Conservation (phyloP, 2,329 filamentous ascomycete genomes). For the Fusarium nisikadoi region DNA sequence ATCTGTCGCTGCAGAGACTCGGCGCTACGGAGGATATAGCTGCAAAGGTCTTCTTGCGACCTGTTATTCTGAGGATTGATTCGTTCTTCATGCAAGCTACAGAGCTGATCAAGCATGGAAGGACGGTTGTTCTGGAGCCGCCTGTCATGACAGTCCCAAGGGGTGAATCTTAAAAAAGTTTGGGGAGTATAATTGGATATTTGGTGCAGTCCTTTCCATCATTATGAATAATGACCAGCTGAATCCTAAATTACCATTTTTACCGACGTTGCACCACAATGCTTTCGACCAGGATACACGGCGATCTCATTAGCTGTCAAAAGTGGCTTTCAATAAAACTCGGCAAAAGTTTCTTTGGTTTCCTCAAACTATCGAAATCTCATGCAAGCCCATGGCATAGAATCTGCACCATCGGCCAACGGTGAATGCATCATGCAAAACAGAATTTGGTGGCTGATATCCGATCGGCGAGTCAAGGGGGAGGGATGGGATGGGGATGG, state of each 20-base stretch:
- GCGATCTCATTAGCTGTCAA: neutral
- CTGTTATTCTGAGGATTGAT: constrained; percentile 52
- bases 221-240: constrained; percentile 15
- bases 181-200: neutral
- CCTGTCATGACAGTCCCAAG: constrained; percentile 16
- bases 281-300: neutral
- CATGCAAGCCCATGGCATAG: neutral
- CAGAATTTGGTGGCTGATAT: neutral
- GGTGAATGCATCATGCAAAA: neutral
- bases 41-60: constrained; percentile 49
- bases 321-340: neutral
- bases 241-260: neutral
- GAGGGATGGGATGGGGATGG: neutral
- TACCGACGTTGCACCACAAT: neutral
- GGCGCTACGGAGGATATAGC: constrained; percentile 46
- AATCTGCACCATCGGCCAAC: constrained; percentile 2
- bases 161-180: neutral
- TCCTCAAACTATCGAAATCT: neutral
- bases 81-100: constrained; percentile 54
- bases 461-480: constrained; percentile 6
- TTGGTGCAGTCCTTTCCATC: neutral
- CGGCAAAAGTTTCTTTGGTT: neutral
- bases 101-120: constrained; percentile 40
- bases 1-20: constrained; percentile 50
- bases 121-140: constrained; percentile 26